Conservation (phyloP, 75 land plant species). For the Selaginella tamariscina region DNA sequence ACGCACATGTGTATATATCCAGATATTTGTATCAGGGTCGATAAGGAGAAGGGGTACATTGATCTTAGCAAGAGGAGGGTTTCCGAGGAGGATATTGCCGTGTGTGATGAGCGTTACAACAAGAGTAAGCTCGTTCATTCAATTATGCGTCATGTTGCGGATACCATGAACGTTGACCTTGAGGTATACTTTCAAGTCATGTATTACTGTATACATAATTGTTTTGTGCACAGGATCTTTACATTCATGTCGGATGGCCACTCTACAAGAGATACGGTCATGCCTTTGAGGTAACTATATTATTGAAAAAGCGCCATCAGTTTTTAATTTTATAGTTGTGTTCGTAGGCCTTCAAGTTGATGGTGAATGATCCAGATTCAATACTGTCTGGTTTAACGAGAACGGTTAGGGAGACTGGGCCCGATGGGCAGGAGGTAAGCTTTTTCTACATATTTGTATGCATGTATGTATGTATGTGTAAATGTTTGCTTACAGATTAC, state of each 20-base stretch:
- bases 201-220: too few relatives aligned
- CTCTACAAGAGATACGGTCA: constrained; percentile 80
- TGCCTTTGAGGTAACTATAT: constrained; percentile 75
- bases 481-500: constrained; percentile 58
- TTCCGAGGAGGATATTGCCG: constrained; percentile 72
- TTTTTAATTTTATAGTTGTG: neutral
- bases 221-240: constrained; percentile 51
- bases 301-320: neutral
- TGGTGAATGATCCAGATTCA: constrained; percentile 85
- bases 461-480: too few relatives aligned
- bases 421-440: constrained; percentile 87
- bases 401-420: constrained; percentile 76
- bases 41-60: constrained; percentile 93
- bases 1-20: too few relatives aligned
- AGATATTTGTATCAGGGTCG: too few relatives aligned
- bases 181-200: too few relatives aligned
- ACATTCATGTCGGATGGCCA: constrained; percentile 91
- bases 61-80: constrained; percentile 89
- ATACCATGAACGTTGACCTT: constrained; percentile 61
- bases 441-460: too few relatives aligned
- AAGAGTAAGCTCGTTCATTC: constrained; percentile 98
- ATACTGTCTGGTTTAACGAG: constrained; percentile 59
- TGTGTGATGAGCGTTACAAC: constrained; percentile 88
- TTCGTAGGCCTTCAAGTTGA: constrained; percentile 75
- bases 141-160: constrained; percentile 97